Conservation (phyloP, 2,329 filamentous ascomycete genomes). For the Aspergillus ustus region DNA sequence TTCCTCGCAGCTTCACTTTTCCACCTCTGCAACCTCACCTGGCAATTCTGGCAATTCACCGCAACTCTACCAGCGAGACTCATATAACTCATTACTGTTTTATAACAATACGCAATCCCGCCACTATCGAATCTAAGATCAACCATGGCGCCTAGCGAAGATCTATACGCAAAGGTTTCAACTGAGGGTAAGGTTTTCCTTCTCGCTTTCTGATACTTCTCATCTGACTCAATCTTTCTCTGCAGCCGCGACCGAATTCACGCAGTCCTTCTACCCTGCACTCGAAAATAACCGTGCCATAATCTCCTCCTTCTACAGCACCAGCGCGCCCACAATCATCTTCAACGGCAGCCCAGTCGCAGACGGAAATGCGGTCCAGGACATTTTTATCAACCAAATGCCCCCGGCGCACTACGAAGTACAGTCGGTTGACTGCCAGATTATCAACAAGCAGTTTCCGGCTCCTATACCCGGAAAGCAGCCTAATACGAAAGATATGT, state of each 20-base stretch:
- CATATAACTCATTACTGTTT: not conserved
- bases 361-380: conserved; percentile 68
- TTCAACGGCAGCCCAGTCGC: conserved; percentile 76
- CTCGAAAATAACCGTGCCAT: conserved; percentile 63
- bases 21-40: conserved; percentile 6
- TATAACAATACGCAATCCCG: not conserved
- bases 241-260: conserved; percentile 71
- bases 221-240: not conserved
- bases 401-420: conserved; percentile 70
- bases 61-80: not conserved
- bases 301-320: conserved; percentile 72
- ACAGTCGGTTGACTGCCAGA: conserved; percentile 76
- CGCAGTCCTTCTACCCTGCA: conserved; percentile 75
- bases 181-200: conserved; percentile 44
- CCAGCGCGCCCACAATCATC: conserved; percentile 67
- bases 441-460: conserved; percentile 72
- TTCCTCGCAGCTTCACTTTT: conserved; percentile 10
- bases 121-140: not conserved
- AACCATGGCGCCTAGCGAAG: conserved; percentile 40
- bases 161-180: conserved; percentile 46
- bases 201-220: not conserved
- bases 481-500: conserved; percentile 62
- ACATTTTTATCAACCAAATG: conserved; percentile 70
- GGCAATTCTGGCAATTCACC: not conserved
- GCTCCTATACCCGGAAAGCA: conserved; percentile 52